Evolutionary conservation across 2,329 filamentous ascomycete genomes (phyloP).

Genomic region (Teratosphaeriaceae sp.): DNA sequence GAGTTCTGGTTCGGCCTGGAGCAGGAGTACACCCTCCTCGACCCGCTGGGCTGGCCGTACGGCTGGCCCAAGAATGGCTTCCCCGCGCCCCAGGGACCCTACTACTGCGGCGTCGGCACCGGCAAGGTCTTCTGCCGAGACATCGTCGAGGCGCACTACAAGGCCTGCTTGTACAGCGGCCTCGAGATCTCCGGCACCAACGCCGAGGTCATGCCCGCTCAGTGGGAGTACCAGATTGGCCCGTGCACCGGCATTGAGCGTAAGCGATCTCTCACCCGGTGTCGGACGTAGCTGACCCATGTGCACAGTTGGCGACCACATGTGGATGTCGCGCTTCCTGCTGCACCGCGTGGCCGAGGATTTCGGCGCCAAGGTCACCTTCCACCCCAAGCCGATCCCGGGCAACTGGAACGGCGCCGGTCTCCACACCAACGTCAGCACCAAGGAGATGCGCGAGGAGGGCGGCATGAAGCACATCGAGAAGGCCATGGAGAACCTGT

Average conservation of each 20-base stretch:
- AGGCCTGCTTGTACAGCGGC: constrained; percentile 79
- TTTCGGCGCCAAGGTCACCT: constrained; percentile 91
- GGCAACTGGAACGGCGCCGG: constrained; percentile 97
- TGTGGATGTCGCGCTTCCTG: constrained; percentile 89
- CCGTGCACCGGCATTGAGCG: constrained; percentile 77
- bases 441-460: constrained; percentile 71
- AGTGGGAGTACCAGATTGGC: constrained; percentile 98
- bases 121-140: constrained; percentile 98
- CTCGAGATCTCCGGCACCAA: constrained; percentile 98
- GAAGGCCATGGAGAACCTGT: constrained; percentile 55
- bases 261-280: neutral
- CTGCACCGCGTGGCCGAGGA: constrained; percentile 90
- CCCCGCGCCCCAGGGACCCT: constrained; percentile 87
- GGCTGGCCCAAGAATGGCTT: constrained; percentile 85
- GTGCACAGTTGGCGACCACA: constrained; percentile 70
- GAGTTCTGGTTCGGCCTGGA: constrained; percentile 97
- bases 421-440: constrained; percentile 91
- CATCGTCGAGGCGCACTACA: constrained; percentile 93
- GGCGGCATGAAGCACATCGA: constrained; percentile 97
- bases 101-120: constrained; percentile 97
- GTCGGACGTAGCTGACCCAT: neutral
- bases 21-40: constrained; percentile 95
- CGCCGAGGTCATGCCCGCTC: constrained; percentile 95
- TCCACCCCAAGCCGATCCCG: constrained; percentile 90
- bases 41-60: constrained; percentile 78